phyloP scores from a whole-genome alignment of 2,329 filamentous ascomycete genomes.

The Claviceps purpurea region DNA sequence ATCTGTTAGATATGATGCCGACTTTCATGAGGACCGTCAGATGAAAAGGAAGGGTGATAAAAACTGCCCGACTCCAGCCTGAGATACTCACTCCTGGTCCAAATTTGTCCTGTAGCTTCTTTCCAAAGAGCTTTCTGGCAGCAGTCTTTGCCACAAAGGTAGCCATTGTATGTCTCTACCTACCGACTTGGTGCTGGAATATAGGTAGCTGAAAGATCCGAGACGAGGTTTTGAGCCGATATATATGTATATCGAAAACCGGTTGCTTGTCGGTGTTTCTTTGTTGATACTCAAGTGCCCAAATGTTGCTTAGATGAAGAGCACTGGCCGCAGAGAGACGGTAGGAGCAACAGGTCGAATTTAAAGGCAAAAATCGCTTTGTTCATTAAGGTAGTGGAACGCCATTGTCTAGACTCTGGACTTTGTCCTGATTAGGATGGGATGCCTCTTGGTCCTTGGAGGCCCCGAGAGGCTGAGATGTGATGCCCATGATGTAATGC shows the following conservation, averaged over 20 bases:
- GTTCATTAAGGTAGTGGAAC: too few species aligned
- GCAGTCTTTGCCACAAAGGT: slow-evolving; percentile 39
- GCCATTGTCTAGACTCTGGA: not conserved
- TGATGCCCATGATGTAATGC: slow-evolving; percentile 15
- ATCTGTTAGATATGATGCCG: slow-evolving; percentile 13
- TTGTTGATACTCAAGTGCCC: not conserved
- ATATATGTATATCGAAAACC: not conserved
- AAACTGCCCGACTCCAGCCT: too few species aligned
- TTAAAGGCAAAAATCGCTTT: not conserved
- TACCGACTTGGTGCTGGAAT: not conserved
- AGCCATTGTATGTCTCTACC: slow-evolving; percentile 29
- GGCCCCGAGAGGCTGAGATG: not conserved
- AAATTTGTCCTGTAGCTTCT: slow-evolving; percentile 43
- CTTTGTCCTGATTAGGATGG: not conserved
- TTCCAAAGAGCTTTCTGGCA: slow-evolving; percentile 43
- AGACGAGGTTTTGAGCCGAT: not conserved
- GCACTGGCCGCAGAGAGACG: not conserved
- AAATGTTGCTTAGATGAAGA: not conserved
- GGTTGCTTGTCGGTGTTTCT: not conserved
- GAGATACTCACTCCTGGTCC: slow-evolving; percentile 34
- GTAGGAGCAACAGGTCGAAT: not conserved
- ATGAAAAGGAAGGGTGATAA: not conserved
- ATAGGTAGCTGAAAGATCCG: not conserved
- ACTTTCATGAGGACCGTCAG: not conserved
- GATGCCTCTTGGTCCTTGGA: not conserved